Conservation (phyloP, 23 red algal species). For the Cyanidioschyzon merolae region DNA sequence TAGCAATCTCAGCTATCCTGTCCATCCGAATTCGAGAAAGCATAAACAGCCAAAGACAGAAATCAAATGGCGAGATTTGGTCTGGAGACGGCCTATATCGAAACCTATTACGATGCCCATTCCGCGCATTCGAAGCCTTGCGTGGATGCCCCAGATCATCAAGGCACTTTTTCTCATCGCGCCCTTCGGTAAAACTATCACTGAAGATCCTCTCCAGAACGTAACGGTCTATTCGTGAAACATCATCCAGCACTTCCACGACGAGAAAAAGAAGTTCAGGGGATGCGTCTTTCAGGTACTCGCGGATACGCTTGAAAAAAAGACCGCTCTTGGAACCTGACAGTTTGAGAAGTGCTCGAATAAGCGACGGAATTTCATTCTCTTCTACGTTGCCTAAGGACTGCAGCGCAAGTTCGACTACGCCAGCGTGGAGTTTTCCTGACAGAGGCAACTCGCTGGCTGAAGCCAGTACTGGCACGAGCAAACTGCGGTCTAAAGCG, state of each 20-base stretch:
- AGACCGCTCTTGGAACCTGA: not conserved
- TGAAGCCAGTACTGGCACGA: not conserved
- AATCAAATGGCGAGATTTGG: not conserved
- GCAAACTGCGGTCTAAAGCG: not conserved
- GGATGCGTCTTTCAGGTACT: not conserved
- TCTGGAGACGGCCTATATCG: not conserved
- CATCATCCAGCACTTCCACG: not conserved
- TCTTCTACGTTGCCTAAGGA: not conserved
- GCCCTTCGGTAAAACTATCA: not conserved
- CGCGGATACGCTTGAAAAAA: not conserved
- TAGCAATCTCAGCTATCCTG: not conserved
- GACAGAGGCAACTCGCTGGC: not conserved
- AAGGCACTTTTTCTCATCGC: not conserved
- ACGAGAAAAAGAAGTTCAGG: not conserved
- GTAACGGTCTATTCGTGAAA: not conserved
- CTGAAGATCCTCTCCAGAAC: not conserved
- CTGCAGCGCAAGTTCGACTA: not conserved
- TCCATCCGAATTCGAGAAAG: not conserved
- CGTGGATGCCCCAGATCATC: not conserved
- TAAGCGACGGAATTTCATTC: not conserved
- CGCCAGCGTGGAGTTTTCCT: not conserved
- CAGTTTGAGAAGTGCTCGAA: not conserved
- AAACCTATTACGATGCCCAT: too few species aligned
- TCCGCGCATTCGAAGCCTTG: not conserved
- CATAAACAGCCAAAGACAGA: not conserved